Conservation (phyloP, 129 eudicot genomes). For the Tagetes erecta region DNA sequence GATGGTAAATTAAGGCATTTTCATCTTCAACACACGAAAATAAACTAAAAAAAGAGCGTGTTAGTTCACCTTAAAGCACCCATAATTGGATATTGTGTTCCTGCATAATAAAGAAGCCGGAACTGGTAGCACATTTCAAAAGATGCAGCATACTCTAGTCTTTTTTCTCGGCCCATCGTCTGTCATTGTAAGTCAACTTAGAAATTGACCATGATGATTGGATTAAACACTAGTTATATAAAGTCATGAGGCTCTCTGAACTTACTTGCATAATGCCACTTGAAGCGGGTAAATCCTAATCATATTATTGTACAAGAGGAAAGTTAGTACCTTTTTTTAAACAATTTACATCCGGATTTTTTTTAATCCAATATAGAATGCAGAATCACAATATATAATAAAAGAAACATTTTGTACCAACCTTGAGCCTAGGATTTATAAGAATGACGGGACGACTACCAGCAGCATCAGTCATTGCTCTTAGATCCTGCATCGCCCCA, state of each 20-base stretch:
- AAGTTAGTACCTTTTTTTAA: constrained; percentile 22
- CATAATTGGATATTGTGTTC: constrained; percentile 95
- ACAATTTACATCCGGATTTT: constrained; percentile 1
- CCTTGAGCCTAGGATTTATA: constrained; percentile 93
- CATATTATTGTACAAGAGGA: constrained; percentile 27
- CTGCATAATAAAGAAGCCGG: constrained; percentile 88
- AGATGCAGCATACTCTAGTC: constrained; percentile 94
- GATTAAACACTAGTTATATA: constrained; percentile 7
- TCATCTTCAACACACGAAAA: neutral
- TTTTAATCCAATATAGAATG: constrained; percentile 11
- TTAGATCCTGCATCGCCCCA: constrained; percentile 72
- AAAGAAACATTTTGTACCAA: constrained; percentile 30
- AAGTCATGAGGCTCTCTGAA: constrained; percentile 10
- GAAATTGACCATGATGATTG: constrained; percentile 16
- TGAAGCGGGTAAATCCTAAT: constrained; percentile 90
- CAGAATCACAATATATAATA: neutral
- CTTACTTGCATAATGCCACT: constrained; percentile 99
- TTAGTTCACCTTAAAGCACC: constrained; percentile 80
- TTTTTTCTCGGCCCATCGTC: constrained; percentile 98
- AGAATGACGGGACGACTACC: constrained; percentile 94
- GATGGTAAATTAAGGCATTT: neutral
- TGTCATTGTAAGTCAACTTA: constrained; percentile 34
- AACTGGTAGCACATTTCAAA: constrained; percentile 86
- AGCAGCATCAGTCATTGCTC: constrained; percentile 99
- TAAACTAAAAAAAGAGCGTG: neutral